Conservation (phyloP, 2,329 filamentous ascomycete genomes). For the Monosporascus sp. region DNA sequence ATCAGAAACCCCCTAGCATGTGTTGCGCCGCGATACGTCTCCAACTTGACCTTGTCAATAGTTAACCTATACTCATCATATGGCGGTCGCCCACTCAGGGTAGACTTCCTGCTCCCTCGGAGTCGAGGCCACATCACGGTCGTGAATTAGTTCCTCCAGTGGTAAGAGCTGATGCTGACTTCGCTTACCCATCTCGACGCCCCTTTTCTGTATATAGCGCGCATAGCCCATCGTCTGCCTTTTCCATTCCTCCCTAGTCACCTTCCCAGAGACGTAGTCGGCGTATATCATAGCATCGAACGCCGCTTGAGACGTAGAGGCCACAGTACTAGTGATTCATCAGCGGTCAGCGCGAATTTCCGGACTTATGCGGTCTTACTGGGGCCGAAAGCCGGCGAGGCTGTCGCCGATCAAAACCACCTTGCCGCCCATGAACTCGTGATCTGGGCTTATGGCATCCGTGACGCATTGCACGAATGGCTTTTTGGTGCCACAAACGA, state of each 20-base stretch:
- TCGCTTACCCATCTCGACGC: conserved; percentile 30
- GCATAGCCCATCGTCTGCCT: conserved; percentile 29
- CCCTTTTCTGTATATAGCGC: conserved; percentile 27
- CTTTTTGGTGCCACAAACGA: conserved; percentile 31
- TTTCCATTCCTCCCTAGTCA: conserved; percentile 28
- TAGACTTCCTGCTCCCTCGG: conserved; percentile 27
- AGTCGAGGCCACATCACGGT: conserved; percentile 29
- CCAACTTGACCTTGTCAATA: too few species aligned
- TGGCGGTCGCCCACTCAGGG: conserved; percentile 27
- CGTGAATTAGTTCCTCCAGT: conserved; percentile 27
- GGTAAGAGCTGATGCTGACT: conserved; percentile 28
- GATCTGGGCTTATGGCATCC: conserved; percentile 29
- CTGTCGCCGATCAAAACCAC: conserved; percentile 40
- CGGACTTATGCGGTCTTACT: conserved; percentile 10
- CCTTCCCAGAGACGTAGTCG: conserved; percentile 26
- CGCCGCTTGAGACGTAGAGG: conserved; percentile 35
- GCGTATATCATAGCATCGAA: conserved; percentile 31
- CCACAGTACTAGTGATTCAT: conserved; percentile 24
- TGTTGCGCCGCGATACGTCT: too few species aligned
- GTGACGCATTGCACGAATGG: conserved; percentile 39
- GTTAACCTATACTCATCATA: conserved; percentile 8
- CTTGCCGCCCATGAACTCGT: conserved; percentile 31
- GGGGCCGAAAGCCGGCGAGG: conserved; percentile 37
- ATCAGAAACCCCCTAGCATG: too few species aligned
- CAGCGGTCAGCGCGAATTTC: neutral